Evolutionary conservation across 306 rosid genomes (phyloP), one percentile per base, ranked within the genome.

Genomic region (Cucumis cinereus): DNA sequence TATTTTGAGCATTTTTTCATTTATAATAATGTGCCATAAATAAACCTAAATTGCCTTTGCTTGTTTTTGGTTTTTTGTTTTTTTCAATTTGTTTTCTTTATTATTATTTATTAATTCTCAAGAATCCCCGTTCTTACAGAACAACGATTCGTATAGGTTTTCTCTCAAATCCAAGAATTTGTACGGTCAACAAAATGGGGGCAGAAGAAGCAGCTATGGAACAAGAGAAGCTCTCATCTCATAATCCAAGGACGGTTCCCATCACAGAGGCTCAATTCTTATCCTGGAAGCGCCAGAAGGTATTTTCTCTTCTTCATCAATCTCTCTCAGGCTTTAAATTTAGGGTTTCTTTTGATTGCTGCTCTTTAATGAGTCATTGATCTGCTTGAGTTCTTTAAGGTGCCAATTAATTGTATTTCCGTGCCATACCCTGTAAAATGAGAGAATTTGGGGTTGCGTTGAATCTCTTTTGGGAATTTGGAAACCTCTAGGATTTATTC

Each of bases 241-340:
- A 85, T 75, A 79, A 53, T 9, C 82, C 89, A 0, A 83, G 62
- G 11, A 77, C 86, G 24, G 70, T 26, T 55, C 61, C 85, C 3
- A 64, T 82, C 53, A 79, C 86, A 17, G 77, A 45, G 77, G 79
- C 85, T 16, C 96, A 94, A 74, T 91, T 91, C 80, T 90, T 91
- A 68, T 82, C 89, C 10, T 92, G 96, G 98, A 94, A 94, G 83
- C 88, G 84, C 78, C 93, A 86, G 23, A 91, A 91, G 93, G 98
- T 94, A 3, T 45, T 63, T 20, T 10, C 36, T 38, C 49, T 70
- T 35, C 41, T 61, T 7, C 43, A 61, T 61, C 30, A 14, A 0
- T 71, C 55, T 43, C 16, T 30, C 35, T 67, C 28, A 14, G 4
- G 38, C 74, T 36, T 30, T 33, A 41, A 35, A 30, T 30, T 79